phyloP scores from a whole-genome alignment of 139 green algal species.

The Pleodorina starrii region DNA sequence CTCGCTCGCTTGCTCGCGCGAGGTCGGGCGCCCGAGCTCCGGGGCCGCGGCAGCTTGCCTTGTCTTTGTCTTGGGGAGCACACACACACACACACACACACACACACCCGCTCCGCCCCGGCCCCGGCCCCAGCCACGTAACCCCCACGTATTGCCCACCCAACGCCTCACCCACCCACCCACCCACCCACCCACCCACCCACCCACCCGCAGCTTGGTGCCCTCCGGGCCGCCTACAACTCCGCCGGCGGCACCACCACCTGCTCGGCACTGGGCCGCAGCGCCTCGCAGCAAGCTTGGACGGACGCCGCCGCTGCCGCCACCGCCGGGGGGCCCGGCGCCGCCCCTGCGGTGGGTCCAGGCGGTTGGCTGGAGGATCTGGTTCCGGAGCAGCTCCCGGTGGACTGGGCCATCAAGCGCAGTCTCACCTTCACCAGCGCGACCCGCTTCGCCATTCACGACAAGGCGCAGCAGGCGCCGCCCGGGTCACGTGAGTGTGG shows the following conservation, averaged over 20 bases:
- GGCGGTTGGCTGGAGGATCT: constrained; percentile 8
- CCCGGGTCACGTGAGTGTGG: constrained; percentile 6
- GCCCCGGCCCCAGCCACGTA: too few relatives aligned
- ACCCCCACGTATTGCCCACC: too few relatives aligned
- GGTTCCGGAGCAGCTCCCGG: constrained; percentile 20
- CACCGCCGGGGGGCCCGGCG: neutral
- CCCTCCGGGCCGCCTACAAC: constrained; percentile 32
- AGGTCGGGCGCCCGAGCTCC: too few relatives aligned
- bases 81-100: too few relatives aligned
- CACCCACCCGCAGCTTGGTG: constrained; percentile 11
- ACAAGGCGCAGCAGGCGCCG: neutral
- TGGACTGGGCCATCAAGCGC: constrained; percentile 50
- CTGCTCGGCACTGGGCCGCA: neutral
- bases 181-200: too few relatives aligned
- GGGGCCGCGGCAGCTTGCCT: too few relatives aligned
- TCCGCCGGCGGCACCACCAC: neutral
- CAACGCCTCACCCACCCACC: too few relatives aligned
- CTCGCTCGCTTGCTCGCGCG: too few relatives aligned
- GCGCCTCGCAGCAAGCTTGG: neutral
- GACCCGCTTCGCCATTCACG: neutral
- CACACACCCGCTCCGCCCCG: too few relatives aligned
- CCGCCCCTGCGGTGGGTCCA: neutral
- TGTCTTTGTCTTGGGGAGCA: too few relatives aligned
- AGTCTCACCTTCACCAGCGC: neutral
- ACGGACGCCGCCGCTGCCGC: neutral